Evolutionary conservation across 2,329 filamentous ascomycete genomes (phyloP), one percentile per base, ranked within the genome.

Genomic region (Colletotrichum eleusines): DNA sequence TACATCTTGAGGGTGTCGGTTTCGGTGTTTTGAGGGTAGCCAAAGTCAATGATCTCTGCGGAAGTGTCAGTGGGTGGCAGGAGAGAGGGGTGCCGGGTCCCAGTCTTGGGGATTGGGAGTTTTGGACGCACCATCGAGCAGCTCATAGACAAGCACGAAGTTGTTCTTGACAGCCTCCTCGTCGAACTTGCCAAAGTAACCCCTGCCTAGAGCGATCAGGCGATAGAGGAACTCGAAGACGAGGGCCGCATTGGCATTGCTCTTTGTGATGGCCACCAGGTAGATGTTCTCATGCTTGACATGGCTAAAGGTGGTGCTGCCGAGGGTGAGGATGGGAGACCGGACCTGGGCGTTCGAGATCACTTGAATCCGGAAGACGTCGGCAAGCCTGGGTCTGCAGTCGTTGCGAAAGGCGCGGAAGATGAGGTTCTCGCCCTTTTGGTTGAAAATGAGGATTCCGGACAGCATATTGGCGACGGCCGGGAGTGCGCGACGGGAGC

Each of bases 161-260:
- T 99, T 99, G 84, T 98, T 98, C 91, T 99, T 99, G 76, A 99
- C 95, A 68, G 96, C 95, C 84, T 99, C 96, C 86, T 99, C 96
- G 79, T 99, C 96, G 79, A 99, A 97, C 83, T 98, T 98, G 80
- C 93, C 95, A 87, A 99, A 99, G 83, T 99, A 99, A 69, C 94
- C 94, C 84, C 93, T 94, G 51, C 96, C 96, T 74, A 99, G 86
- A 78, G 92, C 89, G 74, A 98, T 93, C 78, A 99, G 85, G 76
- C 95, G 90, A 85, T 98, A 98, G 73, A 99, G 86, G 80, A 99
- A 99, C 84, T 99, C 96, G 79, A 99, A 99, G 31, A 99, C 94
- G 67, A 99, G 89, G 51, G 97, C 97, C 16, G 95, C 95, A 88
- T 99, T 99, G 84, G 95, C 96, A 83, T 99, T 99, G 85, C 95